Evolutionary conservation across 177 flowering plant genomes (phyloP).

Genomic region (Telopea speciosissima): DNA sequence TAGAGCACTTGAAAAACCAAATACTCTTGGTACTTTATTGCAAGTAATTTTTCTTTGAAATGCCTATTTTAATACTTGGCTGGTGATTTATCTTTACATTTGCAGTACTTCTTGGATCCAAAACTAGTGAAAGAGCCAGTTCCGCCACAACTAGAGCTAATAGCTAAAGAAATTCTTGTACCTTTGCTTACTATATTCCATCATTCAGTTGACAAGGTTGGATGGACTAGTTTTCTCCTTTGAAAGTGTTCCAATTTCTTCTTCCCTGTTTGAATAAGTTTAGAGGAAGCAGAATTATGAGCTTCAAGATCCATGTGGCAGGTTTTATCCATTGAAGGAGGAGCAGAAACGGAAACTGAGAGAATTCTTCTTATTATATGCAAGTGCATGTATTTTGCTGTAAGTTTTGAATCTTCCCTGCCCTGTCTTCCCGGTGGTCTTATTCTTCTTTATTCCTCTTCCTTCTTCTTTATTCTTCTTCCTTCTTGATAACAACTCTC

Average conservation of each 20-base stretch:
- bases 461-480: background rate
- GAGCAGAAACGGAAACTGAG: conserved; percentile 39
- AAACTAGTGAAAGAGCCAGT: conserved; percentile 72
- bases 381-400: conserved; percentile 77
- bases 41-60: background rate
- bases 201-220: conserved; percentile 50
- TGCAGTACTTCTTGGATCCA: conserved; percentile 76
- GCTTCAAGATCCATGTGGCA: conserved; percentile 22
- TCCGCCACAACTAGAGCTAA: conserved; percentile 64
- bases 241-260: background rate
- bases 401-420: conserved; percentile 27
- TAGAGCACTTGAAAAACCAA: background rate
- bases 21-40: conserved; percentile 3
- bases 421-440: background rate
- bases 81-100: background rate
- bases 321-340: conserved; percentile 29
- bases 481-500: background rate
- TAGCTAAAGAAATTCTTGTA: conserved; percentile 55
- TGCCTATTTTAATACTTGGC: background rate
- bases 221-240: background rate
- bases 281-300: background rate
- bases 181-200: conserved; percentile 54
- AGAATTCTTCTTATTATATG: conserved; percentile 48
- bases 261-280: background rate
- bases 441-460: background rate